These are phyloP conservation scores for Torulaspora pretoriensis DNA, from an alignment of 1,139 yeast species.

Conservation along the genomic window DNA sequence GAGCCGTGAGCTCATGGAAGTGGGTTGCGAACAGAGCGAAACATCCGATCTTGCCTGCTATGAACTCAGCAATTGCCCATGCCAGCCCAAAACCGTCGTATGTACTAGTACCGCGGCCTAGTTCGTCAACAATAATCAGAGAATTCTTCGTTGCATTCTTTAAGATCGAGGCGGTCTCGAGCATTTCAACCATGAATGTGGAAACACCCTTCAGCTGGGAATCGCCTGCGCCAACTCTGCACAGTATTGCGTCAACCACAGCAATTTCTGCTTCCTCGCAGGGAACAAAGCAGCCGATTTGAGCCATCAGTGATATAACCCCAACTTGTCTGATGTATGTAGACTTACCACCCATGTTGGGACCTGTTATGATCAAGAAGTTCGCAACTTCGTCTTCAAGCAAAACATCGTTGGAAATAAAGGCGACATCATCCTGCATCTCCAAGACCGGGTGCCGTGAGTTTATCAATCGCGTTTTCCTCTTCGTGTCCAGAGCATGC, in stretches of 20 bases:
- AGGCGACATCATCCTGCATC: slow-evolving; percentile 79
- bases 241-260: slow-evolving; percentile 83
- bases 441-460: slow-evolving; percentile 95
- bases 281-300: slow-evolving; percentile 90
- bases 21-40: slow-evolving; percentile 93
- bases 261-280: slow-evolving; percentile 68
- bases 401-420: slow-evolving; percentile 80
- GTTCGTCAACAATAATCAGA: slow-evolving; percentile 85
- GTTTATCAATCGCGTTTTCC: slow-evolving; percentile 56
- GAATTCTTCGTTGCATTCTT: slow-evolving; percentile 82
- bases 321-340: slow-evolving; percentile 92
- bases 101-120: slow-evolving; percentile 95
- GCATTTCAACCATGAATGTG: slow-evolving; percentile 97
- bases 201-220: slow-evolving; percentile 95
- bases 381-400: slow-evolving; percentile 51
- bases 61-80: slow-evolving; percentile 89
- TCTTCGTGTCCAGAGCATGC: slow-evolving; percentile 49
- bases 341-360: slow-evolving; percentile 98
- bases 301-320: slow-evolving; percentile 83
- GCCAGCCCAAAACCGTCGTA: slow-evolving; percentile 98
- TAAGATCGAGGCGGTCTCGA: slow-evolving; percentile 88
- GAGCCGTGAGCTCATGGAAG: slow-evolving; percentile 87
- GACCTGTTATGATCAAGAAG: slow-evolving; percentile 88
- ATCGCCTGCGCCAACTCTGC: slow-evolving; percentile 98
- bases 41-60: slow-evolving; percentile 64